phyloP scores from a whole-genome alignment of 148 eudicot genomes.

The Selenicereus undatus region DNA sequence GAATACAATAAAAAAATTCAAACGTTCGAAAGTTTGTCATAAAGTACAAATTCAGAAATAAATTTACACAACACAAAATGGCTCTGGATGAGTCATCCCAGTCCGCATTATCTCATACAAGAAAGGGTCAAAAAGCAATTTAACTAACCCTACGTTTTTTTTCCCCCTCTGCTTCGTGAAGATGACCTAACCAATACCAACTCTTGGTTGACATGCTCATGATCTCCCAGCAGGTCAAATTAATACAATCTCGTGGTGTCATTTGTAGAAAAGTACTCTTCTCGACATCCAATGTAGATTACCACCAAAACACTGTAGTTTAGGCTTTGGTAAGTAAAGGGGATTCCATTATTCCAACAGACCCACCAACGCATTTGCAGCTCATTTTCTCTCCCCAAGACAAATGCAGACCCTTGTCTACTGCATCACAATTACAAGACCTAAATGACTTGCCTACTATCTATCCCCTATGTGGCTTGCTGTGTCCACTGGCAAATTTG shows the following conservation, averaged over 20 bases:
- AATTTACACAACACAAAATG: no score
- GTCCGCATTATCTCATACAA: no score
- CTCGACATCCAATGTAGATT: background rate
- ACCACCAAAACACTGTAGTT: background rate
- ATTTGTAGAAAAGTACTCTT: background rate
- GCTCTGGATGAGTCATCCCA: no score
- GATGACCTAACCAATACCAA: background rate
- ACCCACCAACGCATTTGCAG: background rate
- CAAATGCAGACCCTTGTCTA: no score
- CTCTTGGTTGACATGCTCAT: background rate
- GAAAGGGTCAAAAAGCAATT: no score
- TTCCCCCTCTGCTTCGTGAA: background rate
- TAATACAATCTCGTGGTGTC: background rate
- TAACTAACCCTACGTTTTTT: no score
- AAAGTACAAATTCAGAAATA: no score
- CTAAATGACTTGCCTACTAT: background rate
- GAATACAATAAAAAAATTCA: no score
- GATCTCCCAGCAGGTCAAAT: no score
- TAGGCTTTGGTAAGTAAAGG: background rate
- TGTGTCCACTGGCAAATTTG: constrained; percentile 9
- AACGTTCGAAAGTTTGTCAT: no score
- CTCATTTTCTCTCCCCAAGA: background rate
- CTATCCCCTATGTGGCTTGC: constrained; percentile 10
- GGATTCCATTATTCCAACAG: background rate
- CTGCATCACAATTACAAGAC: background rate